Evolutionary conservation across 148 eudicot species (phyloP), one percentile per base, ranked within the genome.

Genomic region (Linanthus parryae): DNA sequence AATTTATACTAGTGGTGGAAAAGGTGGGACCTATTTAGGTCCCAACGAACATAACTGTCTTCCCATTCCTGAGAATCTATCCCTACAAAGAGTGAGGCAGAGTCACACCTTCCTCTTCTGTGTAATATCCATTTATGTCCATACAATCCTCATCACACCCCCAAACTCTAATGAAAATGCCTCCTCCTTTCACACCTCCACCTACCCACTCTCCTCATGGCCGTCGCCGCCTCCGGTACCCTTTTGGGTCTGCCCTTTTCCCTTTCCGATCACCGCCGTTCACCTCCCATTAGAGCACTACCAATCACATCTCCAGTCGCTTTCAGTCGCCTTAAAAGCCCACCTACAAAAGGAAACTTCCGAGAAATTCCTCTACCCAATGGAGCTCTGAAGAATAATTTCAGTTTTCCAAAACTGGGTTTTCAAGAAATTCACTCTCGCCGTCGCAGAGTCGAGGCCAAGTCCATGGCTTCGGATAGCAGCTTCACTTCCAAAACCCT

Each of bases 391-490:
- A 75, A 73, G 15, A 62, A 59, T 39, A 55, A 65, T 39, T 48
- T 59, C 37, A 34, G 57, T 34, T 71, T 67, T 3, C 57, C 67
- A 66, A 67, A 58, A 19, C 18, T 65, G 66, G 83, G 69, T 59
- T 61, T 73, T 66, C 68, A 49, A 19, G 63, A 52, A 56, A 2
- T 21, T 43, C 60, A 53, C 48, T 56, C 57, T 20, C 30, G n/a
- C n/a, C n/a, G 18, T 57, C 48, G 73, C 18, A 47, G 58, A 20
- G 17, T 69, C 54, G 22, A 29, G 55, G 80, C 65, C 0, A 74
- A 67, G 43, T 67, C 94, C 10, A 22, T 50, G 59, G 73, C 67
- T 39, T 69, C 96, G 1, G 62, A 47, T 22, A 49, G 73, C 39
- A 46, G 64, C 25, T 19, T 48, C 48, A 50, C 81, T 41, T 63